These are phyloP conservation scores for Astrothelium macrocarpum DNA, from an alignment of 495 filamentous ascomycete species.

Conservation along the genomic window DNA sequence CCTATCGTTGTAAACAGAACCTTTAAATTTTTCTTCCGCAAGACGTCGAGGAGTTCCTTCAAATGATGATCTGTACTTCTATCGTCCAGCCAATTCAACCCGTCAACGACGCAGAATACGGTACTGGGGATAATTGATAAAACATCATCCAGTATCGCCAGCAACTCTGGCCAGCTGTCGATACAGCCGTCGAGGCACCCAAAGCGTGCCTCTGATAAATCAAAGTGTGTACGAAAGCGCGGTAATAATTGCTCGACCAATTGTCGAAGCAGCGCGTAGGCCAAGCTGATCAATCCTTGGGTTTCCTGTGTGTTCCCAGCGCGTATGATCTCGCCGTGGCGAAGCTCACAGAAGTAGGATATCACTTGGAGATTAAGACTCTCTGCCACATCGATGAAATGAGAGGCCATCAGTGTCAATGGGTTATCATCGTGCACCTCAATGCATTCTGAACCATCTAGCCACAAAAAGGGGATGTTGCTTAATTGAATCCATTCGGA, in stretches of 20 bases:
- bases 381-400: neutral
- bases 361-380: neutral
- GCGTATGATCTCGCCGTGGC: neutral
- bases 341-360: neutral
- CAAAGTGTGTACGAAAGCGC: neutral
- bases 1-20: neutral
- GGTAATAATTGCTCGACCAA: neutral
- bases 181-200: neutral
- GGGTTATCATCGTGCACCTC: neutral
- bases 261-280: neutral
- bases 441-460: neutral
- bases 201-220: neutral
- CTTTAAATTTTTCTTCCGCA: neutral
- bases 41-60: neutral
- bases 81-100: neutral
- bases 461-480: neutral
- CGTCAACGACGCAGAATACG: neutral
- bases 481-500: neutral
- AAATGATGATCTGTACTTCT: neutral
- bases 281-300: neutral
- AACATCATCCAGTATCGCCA: neutral
- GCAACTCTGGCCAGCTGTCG: neutral
- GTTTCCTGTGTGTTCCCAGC: neutral
- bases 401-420: neutral
- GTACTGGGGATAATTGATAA: neutral